A percentile compares a stretch with the other conserved stretches of the same genome.
Evolutionary conservation across 1,284 basidiomycete species (phyloP).

Genomic region (Ustilago curta): DNA sequence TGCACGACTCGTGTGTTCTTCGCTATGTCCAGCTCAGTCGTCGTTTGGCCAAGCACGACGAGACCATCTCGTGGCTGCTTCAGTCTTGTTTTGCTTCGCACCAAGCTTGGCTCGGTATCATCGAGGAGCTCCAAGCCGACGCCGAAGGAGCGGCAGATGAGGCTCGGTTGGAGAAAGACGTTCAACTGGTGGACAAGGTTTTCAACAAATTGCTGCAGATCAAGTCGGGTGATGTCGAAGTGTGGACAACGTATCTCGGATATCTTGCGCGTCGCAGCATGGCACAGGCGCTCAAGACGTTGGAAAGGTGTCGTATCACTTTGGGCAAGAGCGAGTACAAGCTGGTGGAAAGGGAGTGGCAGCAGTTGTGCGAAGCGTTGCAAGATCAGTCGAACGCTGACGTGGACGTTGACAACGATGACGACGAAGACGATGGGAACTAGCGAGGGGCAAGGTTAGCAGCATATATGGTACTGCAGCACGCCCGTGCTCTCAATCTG

Average conservation of each 20-base stretch:
- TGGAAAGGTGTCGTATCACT: slow-evolving; percentile 17
- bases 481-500: neutral
- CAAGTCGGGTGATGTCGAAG: slow-evolving; percentile 24
- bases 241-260: slow-evolving; percentile 30
- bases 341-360: slow-evolving; percentile 39
- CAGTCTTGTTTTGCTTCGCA: slow-evolving; percentile 30
- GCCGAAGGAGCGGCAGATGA: neutral
- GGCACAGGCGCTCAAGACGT: slow-evolving; percentile 21
- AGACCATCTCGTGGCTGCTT: slow-evolving; percentile 29
- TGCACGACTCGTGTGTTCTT: slow-evolving; percentile 40
- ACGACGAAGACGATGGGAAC: neutral
- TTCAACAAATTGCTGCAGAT: slow-evolving; percentile 33
- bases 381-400: neutral
- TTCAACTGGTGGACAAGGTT: slow-evolving; percentile 21
- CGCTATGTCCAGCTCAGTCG: slow-evolving; percentile 36
- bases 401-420: neutral
- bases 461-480: neutral
- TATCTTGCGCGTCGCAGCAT: slow-evolving; percentile 24
- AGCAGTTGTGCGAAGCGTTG: slow-evolving; percentile 31
- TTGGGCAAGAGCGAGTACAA: slow-evolving; percentile 32
- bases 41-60: slow-evolving; percentile 22
- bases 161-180: slow-evolving; percentile 5
- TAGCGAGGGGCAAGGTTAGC: slow-evolving; percentile 5
- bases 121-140: slow-evolving; percentile 7
- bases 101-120: slow-evolving; percentile 28